Conservation (phyloP, 169 alveolate species). For the Cryptosporidium viatorum region DNA sequence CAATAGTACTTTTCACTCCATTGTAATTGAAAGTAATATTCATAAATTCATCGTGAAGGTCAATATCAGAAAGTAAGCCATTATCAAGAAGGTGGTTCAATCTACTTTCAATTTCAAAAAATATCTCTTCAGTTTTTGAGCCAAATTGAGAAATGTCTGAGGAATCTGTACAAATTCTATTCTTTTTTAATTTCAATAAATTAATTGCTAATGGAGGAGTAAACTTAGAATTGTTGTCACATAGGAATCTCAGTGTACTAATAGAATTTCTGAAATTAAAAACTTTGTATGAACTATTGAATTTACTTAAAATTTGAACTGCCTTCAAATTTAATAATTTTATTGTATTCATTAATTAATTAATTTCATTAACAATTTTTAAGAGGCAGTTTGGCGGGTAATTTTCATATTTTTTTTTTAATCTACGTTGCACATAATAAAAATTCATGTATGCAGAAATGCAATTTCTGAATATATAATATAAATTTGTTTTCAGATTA, state of each 20-base stretch:
- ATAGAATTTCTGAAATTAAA: background rate
- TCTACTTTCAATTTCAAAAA: conserved; percentile 10
- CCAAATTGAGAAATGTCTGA: background rate
- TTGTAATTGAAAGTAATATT: conserved; percentile 28
- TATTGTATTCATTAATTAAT: conserved; percentile 17
- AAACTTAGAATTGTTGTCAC: background rate
- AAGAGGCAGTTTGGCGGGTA: background rate
- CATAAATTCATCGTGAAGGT: conserved; percentile 58
- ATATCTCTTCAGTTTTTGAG: conserved; percentile 25
- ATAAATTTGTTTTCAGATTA: too few relatives aligned
- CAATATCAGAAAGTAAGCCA: conserved; percentile 29
- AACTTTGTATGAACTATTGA: background rate
- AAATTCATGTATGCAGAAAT: conserved; percentile 9
- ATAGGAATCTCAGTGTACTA: background rate
- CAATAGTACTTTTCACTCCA: conserved; percentile 15
- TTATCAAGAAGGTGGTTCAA: background rate
- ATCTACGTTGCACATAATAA: background rate
- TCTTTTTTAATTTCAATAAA: background rate
- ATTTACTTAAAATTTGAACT: conserved; percentile 4
- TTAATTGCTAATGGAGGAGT: background rate
- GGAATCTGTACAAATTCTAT: background rate
- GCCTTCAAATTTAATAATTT: conserved; percentile 19
- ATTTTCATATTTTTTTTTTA: background rate
- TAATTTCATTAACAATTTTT: conserved; percentile 3
- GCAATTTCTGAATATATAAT: background rate